Conservation (phyloP, 179 eudicot species). For the Carnegiea gigantea region DNA sequence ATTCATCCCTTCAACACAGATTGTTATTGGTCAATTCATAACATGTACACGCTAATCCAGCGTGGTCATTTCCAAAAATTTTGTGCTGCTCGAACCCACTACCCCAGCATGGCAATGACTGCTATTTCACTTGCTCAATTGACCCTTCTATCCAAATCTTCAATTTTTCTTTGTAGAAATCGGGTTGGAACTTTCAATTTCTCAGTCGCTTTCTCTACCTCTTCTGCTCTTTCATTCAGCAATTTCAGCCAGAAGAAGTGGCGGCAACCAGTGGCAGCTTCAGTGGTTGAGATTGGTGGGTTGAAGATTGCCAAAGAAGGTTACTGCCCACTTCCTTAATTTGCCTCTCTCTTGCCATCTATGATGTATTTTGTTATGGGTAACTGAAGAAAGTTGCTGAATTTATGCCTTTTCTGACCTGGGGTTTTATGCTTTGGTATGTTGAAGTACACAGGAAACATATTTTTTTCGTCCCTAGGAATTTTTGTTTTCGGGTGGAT, state of each 20-base stretch:
- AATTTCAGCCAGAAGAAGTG: slow-evolving; percentile 30
- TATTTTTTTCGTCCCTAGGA: neutral
- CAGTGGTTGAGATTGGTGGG: slow-evolving; percentile 16
- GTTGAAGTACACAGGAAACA: too few relatives aligned
- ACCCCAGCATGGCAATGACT: slow-evolving; percentile 25
- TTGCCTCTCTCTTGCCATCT: neutral
- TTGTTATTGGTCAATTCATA: neutral
- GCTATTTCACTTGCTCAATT: slow-evolving; percentile 30
- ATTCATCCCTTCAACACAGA: neutral
- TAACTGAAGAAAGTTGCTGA: neutral
- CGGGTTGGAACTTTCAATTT: slow-evolving; percentile 29
- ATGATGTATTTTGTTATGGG: neutral
- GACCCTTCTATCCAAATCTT: slow-evolving; percentile 38
- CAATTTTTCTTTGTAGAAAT: slow-evolving; percentile 26
- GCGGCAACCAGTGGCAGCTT: slow-evolving; percentile 23
- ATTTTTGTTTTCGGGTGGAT: neutral
- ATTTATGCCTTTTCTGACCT: neutral
- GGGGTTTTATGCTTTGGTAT: neutral
- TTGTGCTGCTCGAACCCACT: slow-evolving; percentile 7
- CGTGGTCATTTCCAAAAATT: slow-evolving; percentile 8
- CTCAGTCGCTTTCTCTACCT: slow-evolving; percentile 35
- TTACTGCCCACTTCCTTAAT: slow-evolving; percentile 8
- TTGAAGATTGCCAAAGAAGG: slow-evolving; percentile 24
- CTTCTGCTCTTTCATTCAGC: slow-evolving; percentile 25
- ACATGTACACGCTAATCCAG: neutral